phyloP scores from a whole-genome alignment of 2,329 filamentous ascomycete species.

The Parascedosporium putredinis region DNA sequence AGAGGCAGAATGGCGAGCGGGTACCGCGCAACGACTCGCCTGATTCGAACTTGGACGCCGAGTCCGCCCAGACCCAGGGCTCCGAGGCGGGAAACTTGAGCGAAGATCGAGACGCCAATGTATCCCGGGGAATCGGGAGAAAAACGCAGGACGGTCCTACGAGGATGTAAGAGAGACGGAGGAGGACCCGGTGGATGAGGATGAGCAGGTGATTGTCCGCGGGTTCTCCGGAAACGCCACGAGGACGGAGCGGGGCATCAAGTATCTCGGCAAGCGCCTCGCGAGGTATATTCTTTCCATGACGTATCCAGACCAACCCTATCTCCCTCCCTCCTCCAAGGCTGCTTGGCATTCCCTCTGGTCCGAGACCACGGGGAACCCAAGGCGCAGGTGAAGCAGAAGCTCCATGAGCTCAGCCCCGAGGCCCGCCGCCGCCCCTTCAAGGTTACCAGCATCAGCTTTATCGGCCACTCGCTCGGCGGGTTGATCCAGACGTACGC shows the following conservation, averaged over 20 bases:
- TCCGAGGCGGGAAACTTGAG: not conserved
- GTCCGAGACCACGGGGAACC: slow-evolving; percentile 31
- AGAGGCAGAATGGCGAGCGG: slow-evolving; percentile 5
- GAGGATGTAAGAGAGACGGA: slow-evolving; percentile 15
- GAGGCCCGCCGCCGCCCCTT: slow-evolving; percentile 44
- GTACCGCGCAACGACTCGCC: slow-evolving; percentile 1
- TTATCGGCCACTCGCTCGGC: slow-evolving; percentile 84
- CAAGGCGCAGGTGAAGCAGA: slow-evolving; percentile 22
- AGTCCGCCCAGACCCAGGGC: not conserved
- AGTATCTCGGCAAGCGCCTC: slow-evolving; percentile 89
- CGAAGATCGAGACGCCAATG: slow-evolving; percentile 5
- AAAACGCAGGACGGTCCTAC: slow-evolving; percentile 4
- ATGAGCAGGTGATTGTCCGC: slow-evolving; percentile 79
- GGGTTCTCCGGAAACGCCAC: slow-evolving; percentile 86
- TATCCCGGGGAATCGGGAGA: slow-evolving; percentile 3
- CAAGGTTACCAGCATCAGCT: slow-evolving; percentile 87
- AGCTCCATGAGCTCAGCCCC: slow-evolving; percentile 37
- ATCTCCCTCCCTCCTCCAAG: slow-evolving; percentile 51
- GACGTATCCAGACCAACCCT: slow-evolving; percentile 91
- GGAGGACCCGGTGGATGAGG: slow-evolving; percentile 52
- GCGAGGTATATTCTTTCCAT: slow-evolving; percentile 83
- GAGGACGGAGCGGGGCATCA: slow-evolving; percentile 87
- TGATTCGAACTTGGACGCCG: slow-evolving; percentile 1
- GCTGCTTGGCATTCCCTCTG: slow-evolving; percentile 32
- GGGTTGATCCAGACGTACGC: slow-evolving; percentile 89